Evolutionary conservation across 805 yeast genomes (phyloP), one percentile per base, ranked within the genome.

Genomic region (Ogataea kodamae): DNA sequence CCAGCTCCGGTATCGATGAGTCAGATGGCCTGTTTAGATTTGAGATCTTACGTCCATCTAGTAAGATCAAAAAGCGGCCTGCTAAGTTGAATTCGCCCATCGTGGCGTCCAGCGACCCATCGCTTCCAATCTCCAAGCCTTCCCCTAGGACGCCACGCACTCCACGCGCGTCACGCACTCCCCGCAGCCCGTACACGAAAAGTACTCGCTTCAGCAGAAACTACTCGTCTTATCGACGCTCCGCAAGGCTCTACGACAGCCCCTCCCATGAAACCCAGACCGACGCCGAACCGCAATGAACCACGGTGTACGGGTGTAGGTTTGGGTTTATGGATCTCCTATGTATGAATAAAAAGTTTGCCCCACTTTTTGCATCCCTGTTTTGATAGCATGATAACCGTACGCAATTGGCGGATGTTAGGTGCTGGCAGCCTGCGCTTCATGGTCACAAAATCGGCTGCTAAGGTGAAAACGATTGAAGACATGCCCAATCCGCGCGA

Each of bases 1-100:
- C 35, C 25, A 61, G 43, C 28, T 25, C 42, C 10, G 23, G 44
- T 23, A 50, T 35, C 36, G 59, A 52, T 9, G 60, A 65, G 1
- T 50, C 58, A 11, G 74, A 68, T 16, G 70, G 68, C 19, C 48
- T 63, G 19, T 69, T 70, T 52, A 55, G 73, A 29, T 69, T 69
- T 42, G 76, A 70, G 36, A 48, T 69, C 10, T 50, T 65, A 15
- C 49, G 66, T 16, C 56, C 62, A 7, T 54, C 68, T 0, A 62
- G 59, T 40, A 61, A 62, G 34, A 47, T 48, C 17, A 61, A 57
- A 36, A 59, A 61, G 37, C 46, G 55, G 32, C 57, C 64, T 3
- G 42, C 47, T 9, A 46, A 52, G 16, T 29, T 52, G 10, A 40
- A 41, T 12, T 32, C 54, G 0, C 50, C 54, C 8, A 43, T 42